phyloP scores from a whole-genome alignment of 202 grass and related monocot genomes.

The Panicum virgatum region DNA sequence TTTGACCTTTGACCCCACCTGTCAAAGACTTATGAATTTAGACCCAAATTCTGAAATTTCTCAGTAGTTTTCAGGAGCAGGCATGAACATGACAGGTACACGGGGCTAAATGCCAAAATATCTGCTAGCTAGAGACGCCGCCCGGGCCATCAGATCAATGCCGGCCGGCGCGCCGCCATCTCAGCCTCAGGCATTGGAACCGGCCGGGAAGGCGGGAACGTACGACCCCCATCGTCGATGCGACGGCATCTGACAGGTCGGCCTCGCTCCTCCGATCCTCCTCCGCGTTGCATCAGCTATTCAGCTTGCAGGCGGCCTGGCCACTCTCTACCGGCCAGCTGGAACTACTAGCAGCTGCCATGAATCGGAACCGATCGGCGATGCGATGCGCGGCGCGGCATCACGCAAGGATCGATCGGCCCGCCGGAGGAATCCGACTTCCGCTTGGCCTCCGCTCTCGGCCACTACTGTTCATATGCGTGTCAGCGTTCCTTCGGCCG shows the following conservation, averaged over 20 bases:
- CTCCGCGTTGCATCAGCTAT: not conserved
- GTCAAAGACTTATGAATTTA: too few relatives aligned
- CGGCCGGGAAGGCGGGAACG: not conserved
- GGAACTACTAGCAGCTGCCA: not conserved
- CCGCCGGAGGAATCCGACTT: not conserved
- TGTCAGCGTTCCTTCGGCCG: constrained; percentile 5
- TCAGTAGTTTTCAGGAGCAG: too few relatives aligned
- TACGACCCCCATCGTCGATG: not conserved
- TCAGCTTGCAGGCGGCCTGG: not conserved
- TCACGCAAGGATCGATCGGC: not conserved
- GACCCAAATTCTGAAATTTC: too few relatives aligned
- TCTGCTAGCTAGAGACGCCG: too few relatives aligned
- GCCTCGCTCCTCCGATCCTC: too few relatives aligned
- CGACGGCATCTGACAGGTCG: constrained; percentile 24
- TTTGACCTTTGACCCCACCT: too few relatives aligned
- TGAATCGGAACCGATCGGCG: not conserved
- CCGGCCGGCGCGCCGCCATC: too few relatives aligned
- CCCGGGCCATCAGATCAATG: too few relatives aligned
- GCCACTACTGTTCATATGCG: constrained; percentile 42
- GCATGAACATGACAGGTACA: too few relatives aligned
- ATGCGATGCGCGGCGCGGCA: not conserved
- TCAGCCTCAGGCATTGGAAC: not conserved
- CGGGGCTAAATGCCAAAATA: too few relatives aligned
- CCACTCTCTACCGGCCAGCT: not conserved
- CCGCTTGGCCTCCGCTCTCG: not conserved